A percentile compares a stretch with the other conserved stretches of the same genome.
phyloP scores from a whole-genome alignment of 1,284 basidiomycete species.

The Pseudozyma tsukubaensis region DNA sequence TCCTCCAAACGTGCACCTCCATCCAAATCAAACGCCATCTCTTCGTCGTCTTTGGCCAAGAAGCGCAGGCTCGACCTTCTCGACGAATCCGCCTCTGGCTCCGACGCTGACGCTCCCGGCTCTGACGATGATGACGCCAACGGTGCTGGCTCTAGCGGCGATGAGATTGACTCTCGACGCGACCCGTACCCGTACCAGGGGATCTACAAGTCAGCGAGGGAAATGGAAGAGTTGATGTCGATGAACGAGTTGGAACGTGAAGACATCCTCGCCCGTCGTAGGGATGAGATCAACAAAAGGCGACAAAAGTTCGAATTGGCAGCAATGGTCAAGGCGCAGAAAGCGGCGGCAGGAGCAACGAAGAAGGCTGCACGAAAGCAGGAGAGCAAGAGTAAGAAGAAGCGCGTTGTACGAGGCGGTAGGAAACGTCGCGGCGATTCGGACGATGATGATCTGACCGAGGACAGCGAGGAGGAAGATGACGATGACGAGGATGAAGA shows the following conservation, averaged over 20 bases:
- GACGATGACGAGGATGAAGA: constrained; percentile 76
- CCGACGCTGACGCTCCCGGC: constrained; percentile 26
- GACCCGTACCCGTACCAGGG: constrained; percentile 83
- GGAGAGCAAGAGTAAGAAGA: constrained; percentile 30
- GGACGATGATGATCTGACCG: constrained; percentile 58
- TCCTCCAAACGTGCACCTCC: constrained; percentile 45
- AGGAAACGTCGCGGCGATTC: constrained; percentile 16
- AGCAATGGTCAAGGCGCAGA: constrained; percentile 79
- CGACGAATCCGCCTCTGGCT: constrained; percentile 56
- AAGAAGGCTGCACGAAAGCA: constrained; percentile 30
- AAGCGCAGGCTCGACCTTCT: constrained; percentile 53
- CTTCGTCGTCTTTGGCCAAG: constrained; percentile 29
- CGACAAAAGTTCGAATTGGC: constrained; percentile 81
- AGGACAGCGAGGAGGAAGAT: constrained; percentile 72
- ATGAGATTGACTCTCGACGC: neutral
- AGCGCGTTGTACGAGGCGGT: constrained; percentile 19
- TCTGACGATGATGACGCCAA: constrained; percentile 20
- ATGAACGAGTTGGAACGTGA: constrained; percentile 91
- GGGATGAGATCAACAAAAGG: constrained; percentile 82
- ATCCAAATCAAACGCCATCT: constrained; percentile 1
- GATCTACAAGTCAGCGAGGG: constrained; percentile 84
- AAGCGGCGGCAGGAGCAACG: constrained; percentile 68
- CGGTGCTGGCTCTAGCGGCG: neutral
- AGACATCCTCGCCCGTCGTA: constrained; percentile 80
- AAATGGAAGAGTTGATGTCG: constrained; percentile 80